Base-by-base conservation (phyloP, 73 alveolate genomes). In the Stentor coeruleus region DNA sequence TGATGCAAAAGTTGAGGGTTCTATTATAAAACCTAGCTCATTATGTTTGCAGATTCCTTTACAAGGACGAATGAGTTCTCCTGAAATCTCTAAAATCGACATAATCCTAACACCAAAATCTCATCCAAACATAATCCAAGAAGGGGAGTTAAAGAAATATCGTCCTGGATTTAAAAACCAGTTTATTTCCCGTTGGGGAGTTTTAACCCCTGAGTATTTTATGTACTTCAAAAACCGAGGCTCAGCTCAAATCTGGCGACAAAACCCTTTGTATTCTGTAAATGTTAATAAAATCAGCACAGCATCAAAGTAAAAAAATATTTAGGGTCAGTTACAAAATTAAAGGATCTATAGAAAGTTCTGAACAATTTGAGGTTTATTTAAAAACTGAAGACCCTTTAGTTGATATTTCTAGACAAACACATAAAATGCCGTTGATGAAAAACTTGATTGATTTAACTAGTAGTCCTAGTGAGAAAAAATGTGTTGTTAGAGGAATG, bases 151-250 rank as follows among this genome's bases (percentile, higher is more conserved):
- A 11, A 20, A 20, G 79, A 66, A 31, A 33, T 66, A 66, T 2
- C 79, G 79, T 31, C 79, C 79, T 0, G 79, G 79, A 0, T 20
- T 66, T 66, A 20, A 37, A 1, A 20, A 66, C 14, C 79, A 66
- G 33, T 66, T 66, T 33, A 66, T 66, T 28, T 26, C 79, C 33
- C 79, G 79, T 28, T 66, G 79, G 37, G n/a, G 79, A 20, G 40
- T 20, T 11, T 20, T 66, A 1, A 66, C 79, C 14, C 14, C 20
- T 66, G n/a, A 20, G 11, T 20, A 33, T 20, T 66, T 66, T 66
- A 66, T 66, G 79, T 66, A 66, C 37, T 66, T 66, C 39, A 66
- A 66, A 66, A 66, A 66, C 33, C 79, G 37, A 66, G 11, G 37
- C 2, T 66, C 79, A 26, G 79, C 79, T 31, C 79, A 66, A 33